Percentiles rank a stretch among this genome's conserved stretches.
These are phyloP conservation scores for Symbiodinium pilosum DNA, from an alignment of 73 alveolate genomes.

Conservation along the genomic window DNA sequence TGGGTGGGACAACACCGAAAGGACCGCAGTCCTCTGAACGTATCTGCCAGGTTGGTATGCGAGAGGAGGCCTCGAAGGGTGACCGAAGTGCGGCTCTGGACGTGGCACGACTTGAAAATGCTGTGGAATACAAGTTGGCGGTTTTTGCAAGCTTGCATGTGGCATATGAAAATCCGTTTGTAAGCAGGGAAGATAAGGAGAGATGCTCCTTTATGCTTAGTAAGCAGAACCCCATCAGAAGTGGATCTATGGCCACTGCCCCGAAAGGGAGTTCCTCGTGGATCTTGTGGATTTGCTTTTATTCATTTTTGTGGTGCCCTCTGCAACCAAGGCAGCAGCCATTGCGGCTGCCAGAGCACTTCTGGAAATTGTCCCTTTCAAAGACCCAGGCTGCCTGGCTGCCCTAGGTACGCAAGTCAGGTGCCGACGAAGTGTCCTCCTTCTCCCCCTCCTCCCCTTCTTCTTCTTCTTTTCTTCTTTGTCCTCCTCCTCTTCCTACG, in stretches of 20 bases:
- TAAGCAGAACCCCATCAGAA: too few relatives aligned
- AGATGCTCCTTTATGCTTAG: too few relatives aligned
- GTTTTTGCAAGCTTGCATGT: too few relatives aligned
- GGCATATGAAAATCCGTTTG: too few relatives aligned
- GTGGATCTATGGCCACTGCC: too few relatives aligned
- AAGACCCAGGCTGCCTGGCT: conserved; percentile 56
- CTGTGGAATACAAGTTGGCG: background rate
- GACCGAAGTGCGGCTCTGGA: conserved; percentile 50
- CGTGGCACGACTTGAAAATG: background rate
- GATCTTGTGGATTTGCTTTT: background rate
- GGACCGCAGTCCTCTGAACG: background rate
- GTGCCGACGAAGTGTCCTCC: too few relatives aligned
- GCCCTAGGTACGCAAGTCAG: too few relatives aligned
- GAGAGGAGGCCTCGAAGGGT: conserved; percentile 55
- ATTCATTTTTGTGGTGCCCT: background rate
- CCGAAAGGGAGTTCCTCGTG: too few relatives aligned
- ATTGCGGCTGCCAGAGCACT: conserved; percentile 70
- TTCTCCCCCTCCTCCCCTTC: too few relatives aligned
- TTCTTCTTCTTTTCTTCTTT: too few relatives aligned
- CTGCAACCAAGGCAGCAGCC: conserved; percentile 66
- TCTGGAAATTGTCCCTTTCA: conserved; percentile 87
- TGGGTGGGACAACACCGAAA: background rate
- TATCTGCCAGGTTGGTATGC: conserved; percentile 1
- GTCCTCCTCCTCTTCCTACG: too few relatives aligned
- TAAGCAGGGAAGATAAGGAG: too few relatives aligned